Evolutionary conservation across 768 basidiomycete species (phyloP).

Genomic region (Mycena rebaudengoi): DNA sequence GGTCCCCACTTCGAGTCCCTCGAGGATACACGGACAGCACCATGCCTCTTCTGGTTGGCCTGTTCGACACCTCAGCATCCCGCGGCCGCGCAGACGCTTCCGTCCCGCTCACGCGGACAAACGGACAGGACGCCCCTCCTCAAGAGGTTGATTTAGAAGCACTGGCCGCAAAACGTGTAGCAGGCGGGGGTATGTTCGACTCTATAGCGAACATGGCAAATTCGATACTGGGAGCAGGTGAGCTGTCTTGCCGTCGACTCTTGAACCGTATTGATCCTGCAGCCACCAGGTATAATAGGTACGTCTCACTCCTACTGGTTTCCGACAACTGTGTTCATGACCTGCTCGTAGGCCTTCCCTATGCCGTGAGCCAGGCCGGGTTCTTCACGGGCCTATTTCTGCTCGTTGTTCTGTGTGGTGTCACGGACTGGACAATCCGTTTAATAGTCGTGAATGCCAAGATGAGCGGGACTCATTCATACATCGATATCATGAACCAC

Average conservation of each 20-base stretch:
- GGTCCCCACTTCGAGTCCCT: conserved; percentile 38
- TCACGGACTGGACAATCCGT: conserved; percentile 99
- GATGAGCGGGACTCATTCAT: conserved; percentile 89
- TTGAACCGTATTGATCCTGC: not conserved
- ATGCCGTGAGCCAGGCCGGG: conserved; percentile 93
- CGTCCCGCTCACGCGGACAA: conserved; percentile 52
- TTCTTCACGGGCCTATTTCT: conserved; percentile 90
- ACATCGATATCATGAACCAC: conserved; percentile 93
- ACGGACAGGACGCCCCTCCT: conserved; percentile 37
- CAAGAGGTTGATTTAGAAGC: conserved; percentile 73
- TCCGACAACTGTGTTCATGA: not conserved
- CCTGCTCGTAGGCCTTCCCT: conserved; percentile 78
- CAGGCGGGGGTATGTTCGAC: conserved; percentile 80
- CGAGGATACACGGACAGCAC: conserved; percentile 57
- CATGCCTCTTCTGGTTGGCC: conserved; percentile 82
- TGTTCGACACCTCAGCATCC: conserved; percentile 71
- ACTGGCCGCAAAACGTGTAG: conserved; percentile 68
- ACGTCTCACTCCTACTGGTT: not conserved
- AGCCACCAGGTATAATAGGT: conserved; percentile 5
- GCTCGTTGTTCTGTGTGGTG: conserved; percentile 76
- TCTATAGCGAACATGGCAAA: conserved; percentile 96
- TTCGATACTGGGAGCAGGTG: conserved; percentile 93
- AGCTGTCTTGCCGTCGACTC: conserved; percentile 16
- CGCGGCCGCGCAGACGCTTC: conserved; percentile 67
- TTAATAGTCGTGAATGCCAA: conserved; percentile 97